phyloP scores from a whole-genome alignment of 495 filamentous ascomycete genomes.

The Tuber calosporum region DNA sequence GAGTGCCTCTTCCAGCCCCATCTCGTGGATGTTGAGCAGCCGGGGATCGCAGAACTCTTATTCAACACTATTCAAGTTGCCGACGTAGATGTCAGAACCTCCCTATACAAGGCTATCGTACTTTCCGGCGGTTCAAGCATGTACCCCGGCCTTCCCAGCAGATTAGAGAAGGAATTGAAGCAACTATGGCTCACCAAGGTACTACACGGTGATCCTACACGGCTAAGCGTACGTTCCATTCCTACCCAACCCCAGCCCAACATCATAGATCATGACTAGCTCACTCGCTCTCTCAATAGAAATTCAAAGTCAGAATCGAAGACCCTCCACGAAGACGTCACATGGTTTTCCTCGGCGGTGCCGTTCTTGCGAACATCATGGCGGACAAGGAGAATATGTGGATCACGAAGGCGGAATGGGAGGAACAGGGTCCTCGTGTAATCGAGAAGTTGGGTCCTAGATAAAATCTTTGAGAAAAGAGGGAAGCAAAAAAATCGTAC shows the following conservation, averaged over 20 bases:
- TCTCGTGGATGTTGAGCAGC: conserved; percentile 93
- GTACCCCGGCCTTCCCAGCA: conserved; percentile 91
- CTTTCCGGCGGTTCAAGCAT: conserved; percentile 95
- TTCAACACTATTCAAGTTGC: conserved; percentile 97
- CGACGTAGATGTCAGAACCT: conserved; percentile 87
- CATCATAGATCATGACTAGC: background rate
- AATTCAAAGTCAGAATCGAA: conserved; percentile 99
- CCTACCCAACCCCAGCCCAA: background rate
- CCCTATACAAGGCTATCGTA: conserved; percentile 94
- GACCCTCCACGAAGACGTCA: conserved; percentile 92
- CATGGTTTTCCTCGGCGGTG: conserved; percentile 98
- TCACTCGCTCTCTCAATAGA: conserved; percentile 47
- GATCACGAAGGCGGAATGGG: conserved; percentile 94
- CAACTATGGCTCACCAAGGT: conserved; percentile 96
- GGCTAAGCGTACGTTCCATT: conserved; percentile 59
- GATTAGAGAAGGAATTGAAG: conserved; percentile 96
- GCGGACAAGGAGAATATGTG: conserved; percentile 98
- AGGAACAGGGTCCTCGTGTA: conserved; percentile 78
- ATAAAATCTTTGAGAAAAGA: conserved; percentile 13
- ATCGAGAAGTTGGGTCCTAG: conserved; percentile 88
- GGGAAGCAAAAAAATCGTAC: background rate
- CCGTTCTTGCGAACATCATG: conserved; percentile 96
- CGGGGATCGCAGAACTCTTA: conserved; percentile 89
- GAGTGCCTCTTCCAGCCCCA: conserved; percentile 99
- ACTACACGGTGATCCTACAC: conserved; percentile 78